Conservation (phyloP, 106 monocot species). For the Dioscorea alata region DNA sequence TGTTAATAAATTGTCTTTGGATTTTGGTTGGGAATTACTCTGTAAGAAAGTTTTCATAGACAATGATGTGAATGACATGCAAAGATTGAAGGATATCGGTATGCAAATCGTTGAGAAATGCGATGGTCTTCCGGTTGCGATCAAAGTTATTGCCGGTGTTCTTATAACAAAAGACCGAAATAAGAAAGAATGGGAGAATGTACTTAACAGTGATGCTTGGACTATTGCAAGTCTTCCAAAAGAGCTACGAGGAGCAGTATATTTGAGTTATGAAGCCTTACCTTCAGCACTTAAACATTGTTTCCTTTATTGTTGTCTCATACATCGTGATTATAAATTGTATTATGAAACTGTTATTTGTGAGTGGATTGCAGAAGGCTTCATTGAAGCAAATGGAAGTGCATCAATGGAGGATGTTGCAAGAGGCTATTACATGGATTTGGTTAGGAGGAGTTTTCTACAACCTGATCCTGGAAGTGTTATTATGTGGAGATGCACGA, state of each 20-base stretch:
- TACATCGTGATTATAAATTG: constrained; percentile 1
- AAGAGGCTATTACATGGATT: constrained; percentile 19
- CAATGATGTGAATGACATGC: neutral
- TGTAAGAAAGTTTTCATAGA: constrained; percentile 6
- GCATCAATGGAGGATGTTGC: too few relatives aligned
- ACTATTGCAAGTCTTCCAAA: too few relatives aligned
- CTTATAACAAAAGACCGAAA: too few relatives aligned
- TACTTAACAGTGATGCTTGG: too few relatives aligned
- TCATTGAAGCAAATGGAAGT: constrained; percentile 8
- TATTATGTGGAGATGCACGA: constrained; percentile 3
- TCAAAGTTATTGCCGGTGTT: constrained; percentile 32
- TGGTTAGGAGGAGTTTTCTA: constrained; percentile 14
- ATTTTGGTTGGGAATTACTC: constrained; percentile 25
- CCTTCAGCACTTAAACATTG: constrained; percentile 35
- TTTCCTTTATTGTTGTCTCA: constrained; percentile 20
- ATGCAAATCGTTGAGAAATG: constrained; percentile 24
- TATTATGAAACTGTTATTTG: neutral
- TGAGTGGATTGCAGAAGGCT: constrained; percentile 28
- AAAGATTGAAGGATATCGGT: constrained; percentile 18
- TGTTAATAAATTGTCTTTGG: too few relatives aligned
- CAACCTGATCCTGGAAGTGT: neutral
- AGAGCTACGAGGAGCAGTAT: too few relatives aligned
- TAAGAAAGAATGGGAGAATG: too few relatives aligned
- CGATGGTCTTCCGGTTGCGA: constrained; percentile 36
- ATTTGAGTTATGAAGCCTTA: too few relatives aligned